phyloP scores from a whole-genome alignment of 2,329 filamentous ascomycete species.

The Alternaria arborescens region DNA sequence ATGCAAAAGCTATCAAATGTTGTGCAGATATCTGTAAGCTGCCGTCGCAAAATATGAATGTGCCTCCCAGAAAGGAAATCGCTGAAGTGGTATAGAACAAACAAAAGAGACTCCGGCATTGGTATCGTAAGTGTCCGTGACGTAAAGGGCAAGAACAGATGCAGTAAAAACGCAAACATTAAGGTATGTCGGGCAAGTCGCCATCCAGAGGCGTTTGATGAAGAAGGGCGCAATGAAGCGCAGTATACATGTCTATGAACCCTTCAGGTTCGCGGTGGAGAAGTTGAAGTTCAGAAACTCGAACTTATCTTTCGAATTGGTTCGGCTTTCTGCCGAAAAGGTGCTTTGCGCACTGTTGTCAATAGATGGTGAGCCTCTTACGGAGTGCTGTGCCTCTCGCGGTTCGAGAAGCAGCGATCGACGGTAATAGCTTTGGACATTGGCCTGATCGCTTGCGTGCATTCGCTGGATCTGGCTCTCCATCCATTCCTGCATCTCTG shows the following conservation, averaged over 20 bases:
- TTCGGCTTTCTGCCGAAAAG: conserved; percentile 41
- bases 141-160: conserved; percentile 30
- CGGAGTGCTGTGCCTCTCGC: conserved; percentile 59
- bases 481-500: conserved; percentile 94
- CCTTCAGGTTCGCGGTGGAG: conserved; percentile 42
- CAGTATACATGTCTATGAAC: conserved; percentile 36
- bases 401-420: conserved; percentile 87
- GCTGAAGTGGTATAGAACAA: conserved; percentile 50
- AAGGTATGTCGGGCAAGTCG: conserved; percentile 30
- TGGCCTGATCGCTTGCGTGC: conserved; percentile 68
- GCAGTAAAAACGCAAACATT: conserved; percentile 33
- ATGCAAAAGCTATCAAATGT: conserved; percentile 18
- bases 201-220: conserved; percentile 16
- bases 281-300: conserved; percentile 52
- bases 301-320: conserved; percentile 47
- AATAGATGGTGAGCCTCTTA: conserved; percentile 36
- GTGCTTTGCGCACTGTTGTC: conserved; percentile 38
- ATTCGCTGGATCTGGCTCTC: conserved; percentile 81
- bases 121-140: conserved; percentile 44
- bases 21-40: conserved; percentile 15
- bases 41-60: conserved; percentile 7
- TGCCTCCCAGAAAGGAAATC: conserved; percentile 72
- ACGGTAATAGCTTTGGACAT: conserved; percentile 75
- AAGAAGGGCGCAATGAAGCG: conserved; percentile 32
- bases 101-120: conserved; percentile 37